Percentiles rank a stretch among this genome's conserved stretches.
Conservation (phyloP, 2,329 filamentous ascomycete genomes). For the Colletotrichum tabaci region DNA sequence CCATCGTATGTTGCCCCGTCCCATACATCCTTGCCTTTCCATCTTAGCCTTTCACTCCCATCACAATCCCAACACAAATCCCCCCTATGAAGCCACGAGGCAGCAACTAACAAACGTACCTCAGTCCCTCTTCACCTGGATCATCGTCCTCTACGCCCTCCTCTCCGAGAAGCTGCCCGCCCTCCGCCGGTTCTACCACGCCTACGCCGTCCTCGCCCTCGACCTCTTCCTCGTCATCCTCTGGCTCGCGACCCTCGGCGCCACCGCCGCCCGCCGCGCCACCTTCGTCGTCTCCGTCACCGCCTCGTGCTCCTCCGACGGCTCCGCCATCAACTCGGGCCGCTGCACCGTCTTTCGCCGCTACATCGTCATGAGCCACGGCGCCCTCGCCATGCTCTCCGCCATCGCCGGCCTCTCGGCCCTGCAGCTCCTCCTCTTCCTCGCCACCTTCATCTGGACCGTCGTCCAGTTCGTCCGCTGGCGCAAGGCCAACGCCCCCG, state of each 20-base stretch:
- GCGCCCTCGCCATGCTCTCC: conserved; percentile 54
- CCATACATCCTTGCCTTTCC: not conserved
- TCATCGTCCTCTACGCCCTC: conserved; percentile 59
- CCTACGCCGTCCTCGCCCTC: conserved; percentile 60
- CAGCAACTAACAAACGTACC: not conserved
- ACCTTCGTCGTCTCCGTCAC: conserved; percentile 52
- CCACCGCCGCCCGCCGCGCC: conserved; percentile 57
- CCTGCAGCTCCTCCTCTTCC: conserved; percentile 58
- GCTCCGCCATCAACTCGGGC: conserved; percentile 57
- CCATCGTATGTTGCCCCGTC: conserved; percentile 54
- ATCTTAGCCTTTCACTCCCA: not conserved
- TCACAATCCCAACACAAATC: conserved; percentile 23
- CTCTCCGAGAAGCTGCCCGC: conserved; percentile 56
- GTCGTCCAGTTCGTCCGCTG: conserved; percentile 53
- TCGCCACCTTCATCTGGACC: conserved; percentile 55
- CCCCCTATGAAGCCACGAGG: not conserved
- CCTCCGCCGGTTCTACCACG: conserved; percentile 57
- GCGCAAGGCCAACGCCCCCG: conserved; percentile 50
- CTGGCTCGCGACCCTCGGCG: conserved; percentile 62
- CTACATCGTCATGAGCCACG: conserved; percentile 53
- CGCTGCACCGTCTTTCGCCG: conserved; percentile 52
- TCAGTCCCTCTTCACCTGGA: conserved; percentile 63
- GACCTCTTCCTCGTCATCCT: conserved; percentile 62
- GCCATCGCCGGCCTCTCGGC: conserved; percentile 62
- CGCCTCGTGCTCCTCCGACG: conserved; percentile 54